Base-by-base conservation (phyloP, 306 rosid genomes). In the Cicer pinnatifidum region DNA sequence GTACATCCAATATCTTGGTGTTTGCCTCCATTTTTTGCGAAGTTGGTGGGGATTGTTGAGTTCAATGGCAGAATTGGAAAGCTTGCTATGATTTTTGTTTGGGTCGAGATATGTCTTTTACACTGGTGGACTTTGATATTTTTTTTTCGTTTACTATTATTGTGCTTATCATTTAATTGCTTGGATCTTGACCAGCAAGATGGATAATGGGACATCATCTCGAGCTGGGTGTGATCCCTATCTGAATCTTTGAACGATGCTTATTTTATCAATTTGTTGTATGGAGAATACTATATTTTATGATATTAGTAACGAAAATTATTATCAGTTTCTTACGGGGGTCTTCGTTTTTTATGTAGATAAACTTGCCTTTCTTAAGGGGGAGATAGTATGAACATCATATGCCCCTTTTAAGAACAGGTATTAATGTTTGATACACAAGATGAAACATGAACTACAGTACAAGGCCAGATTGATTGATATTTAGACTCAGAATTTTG, bases 1-100 rank as follows among this genome's bases (percentile, higher is more conserved):
- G 38, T 10, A 11, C 62, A 16, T 41, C 1, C 56, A 39, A 74
- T 43, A 3, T 57, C 4, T 46, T 46, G 58, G 83, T 52, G 63
- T 77, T 75, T 35, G 12, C 38, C 59, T 41, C 75, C 73, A 41
- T 59, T 71, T 61, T 37, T 68, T 75, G 12, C 63, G 37, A 59
- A 40, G 43, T 11, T 59, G 12, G 43, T 6, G 72, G 33, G 57
- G 69, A 62, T 62, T 75, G 9, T 39, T 46, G 63, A 45, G 82
- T 37, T 73, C 64, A 77, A 75, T 71, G 46, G 57, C 75, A 54
- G 51, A 52, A 3, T 67, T 41, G 20, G 38, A 23, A 71, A 80
- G 19, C 86, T 81, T 84, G 72, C 80, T 78, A 66, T 51, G 38
- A 51, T 43, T 71, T 82, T 78, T 86, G 75, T 64, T 81, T 64